phyloP scores from a whole-genome alignment of 371 early-diverging fungal genomes.

The Actinomortierella ambigua region DNA sequence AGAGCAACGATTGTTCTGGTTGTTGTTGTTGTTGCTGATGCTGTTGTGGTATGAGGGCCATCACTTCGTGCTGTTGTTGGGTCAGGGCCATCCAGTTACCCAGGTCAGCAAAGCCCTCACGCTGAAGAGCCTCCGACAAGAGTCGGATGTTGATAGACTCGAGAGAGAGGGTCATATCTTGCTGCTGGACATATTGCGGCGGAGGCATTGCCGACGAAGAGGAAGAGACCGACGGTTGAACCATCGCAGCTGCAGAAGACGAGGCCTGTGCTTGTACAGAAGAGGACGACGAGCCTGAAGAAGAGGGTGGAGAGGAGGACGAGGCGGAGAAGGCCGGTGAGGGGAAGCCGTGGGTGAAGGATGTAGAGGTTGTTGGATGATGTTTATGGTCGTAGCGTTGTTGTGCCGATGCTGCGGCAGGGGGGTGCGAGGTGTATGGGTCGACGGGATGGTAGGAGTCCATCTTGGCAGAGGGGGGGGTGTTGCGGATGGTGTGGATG shows the following conservation, averaged over 20 bases:
- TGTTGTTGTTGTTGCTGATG: conserved; percentile 17
- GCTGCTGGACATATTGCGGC: conserved; percentile 23
- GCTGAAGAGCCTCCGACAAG: conserved; percentile 32
- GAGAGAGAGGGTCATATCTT: conserved; percentile 8
- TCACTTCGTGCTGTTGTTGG: conserved; percentile 38
- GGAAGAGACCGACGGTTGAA: conserved; percentile 2
- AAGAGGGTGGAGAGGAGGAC: conserved; percentile 4
- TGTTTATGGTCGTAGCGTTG: conserved; percentile 16
- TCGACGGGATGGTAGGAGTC: conserved; percentile 10
- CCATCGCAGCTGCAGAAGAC: not conserved
- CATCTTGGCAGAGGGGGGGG: not conserved
- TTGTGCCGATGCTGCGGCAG: conserved; percentile 16
- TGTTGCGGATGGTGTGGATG: conserved; percentile 4
- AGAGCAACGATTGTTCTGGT: conserved; percentile 12
- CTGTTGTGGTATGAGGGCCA: conserved; percentile 21
- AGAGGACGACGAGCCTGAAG: conserved; percentile 19
- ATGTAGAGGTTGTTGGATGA: conserved; percentile 32
- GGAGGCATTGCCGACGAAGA: conserved; percentile 2
- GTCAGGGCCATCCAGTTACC: conserved; percentile 26
- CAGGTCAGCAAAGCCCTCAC: conserved; percentile 36
- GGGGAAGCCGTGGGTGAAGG: not conserved
- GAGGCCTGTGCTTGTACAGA: conserved; percentile 5
- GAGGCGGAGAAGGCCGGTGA: conserved; percentile 1
- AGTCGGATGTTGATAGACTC: conserved; percentile 10
- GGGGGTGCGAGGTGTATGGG: conserved; percentile 17